Evolutionary conservation across 2,329 filamentous ascomycete species (phyloP).

Genomic region (Incumbomyces lentus): DNA sequence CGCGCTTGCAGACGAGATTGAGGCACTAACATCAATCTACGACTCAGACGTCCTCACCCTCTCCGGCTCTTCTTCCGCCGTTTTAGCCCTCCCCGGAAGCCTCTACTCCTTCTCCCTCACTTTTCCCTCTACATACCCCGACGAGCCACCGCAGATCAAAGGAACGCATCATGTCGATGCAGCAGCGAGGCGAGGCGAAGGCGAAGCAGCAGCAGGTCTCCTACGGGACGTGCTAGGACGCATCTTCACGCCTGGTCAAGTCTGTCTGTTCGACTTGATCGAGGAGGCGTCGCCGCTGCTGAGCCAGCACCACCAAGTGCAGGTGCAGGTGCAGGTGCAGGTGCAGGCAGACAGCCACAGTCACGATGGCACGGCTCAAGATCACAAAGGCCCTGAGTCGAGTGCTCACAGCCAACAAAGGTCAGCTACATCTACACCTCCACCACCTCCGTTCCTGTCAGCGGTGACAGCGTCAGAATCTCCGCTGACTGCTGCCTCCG

Average conservation of each 20-base stretch:
- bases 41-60: constrained; percentile 31
- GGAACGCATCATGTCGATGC: constrained; percentile 70
- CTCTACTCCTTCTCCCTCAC: constrained; percentile 45
- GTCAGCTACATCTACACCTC: constrained; percentile 11
- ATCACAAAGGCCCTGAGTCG: constrained; percentile 10
- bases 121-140: constrained; percentile 67
- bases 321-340: constrained; percentile 23
- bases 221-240: constrained; percentile 56
- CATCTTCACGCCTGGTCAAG: constrained; percentile 62
- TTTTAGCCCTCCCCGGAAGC: constrained; percentile 57
- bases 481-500: constrained; percentile 15
- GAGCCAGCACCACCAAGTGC: constrained; percentile 46
- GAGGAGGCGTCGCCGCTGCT: constrained; percentile 48
- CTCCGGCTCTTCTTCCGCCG: constrained; percentile 36
- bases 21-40: constrained; percentile 48
- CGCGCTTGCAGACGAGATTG: constrained; percentile 38
- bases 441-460: not conserved
- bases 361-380: constrained; percentile 15
- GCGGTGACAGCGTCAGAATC: not conserved
- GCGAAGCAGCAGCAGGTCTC: constrained; percentile 57
- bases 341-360: too few relatives aligned
- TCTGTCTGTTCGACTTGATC: constrained; percentile 85
- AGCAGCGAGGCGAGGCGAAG: constrained; percentile 59
- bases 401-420: constrained; percentile 2
- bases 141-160: constrained; percentile 59